A percentile compares a stretch with the other conserved stretches of the same genome.
These are phyloP conservation scores for Colletotrichum chlorophyti DNA, from an alignment of 2,329 filamentous ascomycete species.

Conservation along the genomic window DNA sequence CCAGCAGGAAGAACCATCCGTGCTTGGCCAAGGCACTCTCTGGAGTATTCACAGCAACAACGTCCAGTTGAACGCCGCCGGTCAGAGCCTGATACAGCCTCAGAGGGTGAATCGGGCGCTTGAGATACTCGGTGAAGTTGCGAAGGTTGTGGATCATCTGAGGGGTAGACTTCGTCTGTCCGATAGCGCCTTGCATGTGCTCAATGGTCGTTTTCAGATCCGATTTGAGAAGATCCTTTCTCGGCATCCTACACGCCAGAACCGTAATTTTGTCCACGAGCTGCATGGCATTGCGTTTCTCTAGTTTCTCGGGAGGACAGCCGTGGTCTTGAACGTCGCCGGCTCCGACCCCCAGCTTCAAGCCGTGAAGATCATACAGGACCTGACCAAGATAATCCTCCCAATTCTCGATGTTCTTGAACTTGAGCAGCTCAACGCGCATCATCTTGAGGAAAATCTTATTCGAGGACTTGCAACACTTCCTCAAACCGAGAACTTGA, in stretches of 20 bases:
- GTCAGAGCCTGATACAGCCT: slow-evolving; percentile 81
- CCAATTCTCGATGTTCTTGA: slow-evolving; percentile 79
- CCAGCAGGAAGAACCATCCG: slow-evolving; percentile 92
- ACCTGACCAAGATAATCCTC: slow-evolving; percentile 88
- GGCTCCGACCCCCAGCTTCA: slow-evolving; percentile 74
- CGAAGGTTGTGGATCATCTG: slow-evolving; percentile 88
- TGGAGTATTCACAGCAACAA: slow-evolving; percentile 70
- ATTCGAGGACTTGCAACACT: slow-evolving; percentile 83
- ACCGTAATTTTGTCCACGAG: slow-evolving; percentile 84
- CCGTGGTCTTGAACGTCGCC: slow-evolving; percentile 79
- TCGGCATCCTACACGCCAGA: slow-evolving; percentile 81
- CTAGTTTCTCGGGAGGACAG: slow-evolving; percentile 78
- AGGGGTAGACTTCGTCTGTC: slow-evolving; percentile 77
- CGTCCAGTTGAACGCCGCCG: slow-evolving; percentile 77
- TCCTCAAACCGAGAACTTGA: slow-evolving; percentile 81
- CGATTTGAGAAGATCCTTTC: slow-evolving; percentile 91
- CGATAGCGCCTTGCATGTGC: slow-evolving; percentile 88
- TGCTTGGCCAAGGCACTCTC: slow-evolving; percentile 78
- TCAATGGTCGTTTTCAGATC: slow-evolving; percentile 91
- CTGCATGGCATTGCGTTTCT: slow-evolving; percentile 79
- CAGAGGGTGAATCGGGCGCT: slow-evolving; percentile 82
- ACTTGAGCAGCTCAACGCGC: slow-evolving; percentile 81
- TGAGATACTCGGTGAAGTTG: slow-evolving; percentile 81
- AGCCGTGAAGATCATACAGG: slow-evolving; percentile 81
- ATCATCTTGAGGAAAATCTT: slow-evolving; percentile 90